Evolutionary conservation across 768 basidiomycete genomes (phyloP).

Genomic region (Lactifluus echinatus): DNA sequence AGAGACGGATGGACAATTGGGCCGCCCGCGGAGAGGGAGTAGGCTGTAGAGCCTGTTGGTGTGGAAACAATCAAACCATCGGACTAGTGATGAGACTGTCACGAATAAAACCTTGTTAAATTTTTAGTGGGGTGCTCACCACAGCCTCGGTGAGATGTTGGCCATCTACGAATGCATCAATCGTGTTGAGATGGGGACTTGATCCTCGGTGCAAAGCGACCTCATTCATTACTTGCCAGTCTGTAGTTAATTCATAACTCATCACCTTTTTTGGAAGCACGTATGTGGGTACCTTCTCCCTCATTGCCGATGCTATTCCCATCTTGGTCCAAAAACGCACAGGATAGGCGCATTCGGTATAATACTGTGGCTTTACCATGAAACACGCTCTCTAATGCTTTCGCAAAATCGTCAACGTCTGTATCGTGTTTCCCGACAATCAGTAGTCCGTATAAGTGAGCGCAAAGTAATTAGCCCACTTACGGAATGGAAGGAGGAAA

Average conservation of each 20-base stretch:
- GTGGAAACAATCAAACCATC: slow-evolving; percentile 93
- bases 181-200: slow-evolving; percentile 85
- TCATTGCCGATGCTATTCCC: slow-evolving; percentile 47
- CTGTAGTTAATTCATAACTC: slow-evolving; percentile 30
- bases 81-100: slow-evolving; percentile 42
- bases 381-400: slow-evolving; percentile 73
- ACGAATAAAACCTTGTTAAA: slow-evolving; percentile 10
- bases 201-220: slow-evolving; percentile 87
- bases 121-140: slow-evolving; percentile 39
- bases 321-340: slow-evolving; percentile 60
- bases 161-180: slow-evolving; percentile 89
- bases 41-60: slow-evolving; percentile 94
- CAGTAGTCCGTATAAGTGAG: not conserved
- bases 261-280: not conserved
- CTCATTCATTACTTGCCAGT: slow-evolving; percentile 98
- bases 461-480: slow-evolving; percentile 28
- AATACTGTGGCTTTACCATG: slow-evolving; percentile 73
- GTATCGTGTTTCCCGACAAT: not conserved
- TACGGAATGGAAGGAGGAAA: slow-evolving; percentile 89
- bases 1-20: slow-evolving; percentile 93
- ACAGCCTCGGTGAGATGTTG: slow-evolving; percentile 95
- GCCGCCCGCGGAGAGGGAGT: slow-evolving; percentile 91
- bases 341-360: slow-evolving; percentile 85
- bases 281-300: slow-evolving; percentile 41
- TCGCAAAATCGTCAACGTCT: slow-evolving; percentile 87